These are phyloP conservation scores for Parsonsia alboflavescens DNA, from an alignment of 257 asterid species.

Conservation along the genomic window DNA sequence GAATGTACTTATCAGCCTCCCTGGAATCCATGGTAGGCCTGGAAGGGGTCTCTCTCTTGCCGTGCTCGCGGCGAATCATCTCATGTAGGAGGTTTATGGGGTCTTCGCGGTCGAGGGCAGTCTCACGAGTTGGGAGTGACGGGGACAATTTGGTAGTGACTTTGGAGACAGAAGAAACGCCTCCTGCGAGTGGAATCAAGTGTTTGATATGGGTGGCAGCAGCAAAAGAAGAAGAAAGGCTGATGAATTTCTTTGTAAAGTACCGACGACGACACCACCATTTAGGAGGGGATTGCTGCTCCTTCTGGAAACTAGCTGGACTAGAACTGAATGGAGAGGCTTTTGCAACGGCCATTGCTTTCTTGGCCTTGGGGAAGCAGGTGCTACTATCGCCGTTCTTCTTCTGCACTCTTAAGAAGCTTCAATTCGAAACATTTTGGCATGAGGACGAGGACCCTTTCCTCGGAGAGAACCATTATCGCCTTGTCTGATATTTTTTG, in stretches of 20 bases:
- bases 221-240: background rate
- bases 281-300: background rate
- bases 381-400: background rate
- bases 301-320: background rate
- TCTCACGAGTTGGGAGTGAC: conserved; percentile 19
- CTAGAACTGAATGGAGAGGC: background rate
- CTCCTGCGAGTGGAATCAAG: no score
- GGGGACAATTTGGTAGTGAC: conserved; percentile 23
- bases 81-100: conserved; percentile 60
- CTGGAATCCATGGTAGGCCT: conserved; percentile 54
- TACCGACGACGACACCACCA: background rate
- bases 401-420: no score
- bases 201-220: background rate
- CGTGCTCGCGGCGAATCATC: conserved; percentile 69
- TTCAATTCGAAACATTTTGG: no score
- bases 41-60: conserved; percentile 51
- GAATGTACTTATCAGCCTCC: conserved; percentile 88
- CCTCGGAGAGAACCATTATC: no score
- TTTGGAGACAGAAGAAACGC: background rate
- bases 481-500: no score
- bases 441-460: no score
- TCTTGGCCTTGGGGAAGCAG: background rate
- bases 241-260: background rate
- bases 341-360: background rate
- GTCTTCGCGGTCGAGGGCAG: conserved; percentile 39